These are phyloP conservation scores for Eucalyptus cladocalyx DNA, from an alignment of 345 rosid genomes.

Conservation along the genomic window DNA sequence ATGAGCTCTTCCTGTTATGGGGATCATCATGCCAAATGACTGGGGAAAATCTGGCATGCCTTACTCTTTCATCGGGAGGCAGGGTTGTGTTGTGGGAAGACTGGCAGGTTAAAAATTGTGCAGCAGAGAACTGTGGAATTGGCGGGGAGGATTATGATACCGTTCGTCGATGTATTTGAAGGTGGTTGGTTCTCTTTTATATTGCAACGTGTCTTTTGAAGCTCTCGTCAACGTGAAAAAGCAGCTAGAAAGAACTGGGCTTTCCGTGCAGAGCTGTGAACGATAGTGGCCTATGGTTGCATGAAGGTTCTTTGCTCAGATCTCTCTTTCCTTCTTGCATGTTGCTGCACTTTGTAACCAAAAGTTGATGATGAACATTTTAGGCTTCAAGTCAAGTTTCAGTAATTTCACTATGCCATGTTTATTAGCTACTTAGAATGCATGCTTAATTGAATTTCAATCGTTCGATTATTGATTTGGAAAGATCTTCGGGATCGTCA, in stretches of 20 bases:
- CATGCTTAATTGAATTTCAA: neutral
- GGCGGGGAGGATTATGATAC: slow-evolving; percentile 66
- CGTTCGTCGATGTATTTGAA: slow-evolving; percentile 76
- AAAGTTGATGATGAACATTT: neutral
- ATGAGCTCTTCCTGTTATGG: slow-evolving; percentile 16
- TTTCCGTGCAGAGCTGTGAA: slow-evolving; percentile 95
- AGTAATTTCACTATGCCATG: neutral
- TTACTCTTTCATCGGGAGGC: slow-evolving; percentile 88
- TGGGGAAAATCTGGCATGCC: slow-evolving; percentile 18
- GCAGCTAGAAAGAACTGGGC: slow-evolving; percentile 88
- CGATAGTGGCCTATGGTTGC: slow-evolving; percentile 70
- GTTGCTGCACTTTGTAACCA: neutral
- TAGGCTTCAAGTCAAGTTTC: neutral
- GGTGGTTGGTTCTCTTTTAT: slow-evolving; percentile 70
- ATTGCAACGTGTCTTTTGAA: slow-evolving; percentile 87
- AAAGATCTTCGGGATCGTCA: neutral
- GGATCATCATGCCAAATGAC: neutral
- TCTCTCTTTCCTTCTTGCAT: neutral
- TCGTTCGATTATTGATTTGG: neutral
- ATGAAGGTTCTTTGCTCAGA: slow-evolving; percentile 50
- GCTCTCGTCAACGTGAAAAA: slow-evolving; percentile 77
- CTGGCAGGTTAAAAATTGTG: slow-evolving; percentile 43
- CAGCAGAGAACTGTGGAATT: slow-evolving; percentile 50
- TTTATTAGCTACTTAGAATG: neutral
- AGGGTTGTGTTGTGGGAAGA: slow-evolving; percentile 56